phyloP scores from a whole-genome alignment of 345 rosid species.

The Eucalyptus cloeziana region DNA sequence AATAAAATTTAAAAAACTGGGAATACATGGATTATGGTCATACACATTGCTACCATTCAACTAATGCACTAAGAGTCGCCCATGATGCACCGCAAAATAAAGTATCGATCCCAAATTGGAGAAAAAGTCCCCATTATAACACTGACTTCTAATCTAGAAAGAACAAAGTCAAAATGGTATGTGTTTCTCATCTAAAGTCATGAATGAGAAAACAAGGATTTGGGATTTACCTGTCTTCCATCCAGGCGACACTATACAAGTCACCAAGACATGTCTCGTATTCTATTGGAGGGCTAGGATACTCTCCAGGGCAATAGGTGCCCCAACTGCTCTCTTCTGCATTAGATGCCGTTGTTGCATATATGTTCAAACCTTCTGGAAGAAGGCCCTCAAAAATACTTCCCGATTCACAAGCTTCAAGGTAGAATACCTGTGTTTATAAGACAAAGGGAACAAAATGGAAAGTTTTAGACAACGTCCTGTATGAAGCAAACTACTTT shows the following conservation, averaged over 20 bases:
- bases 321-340: conserved; percentile 98
- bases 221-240: conserved; percentile 82
- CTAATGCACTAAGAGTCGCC: not conserved
- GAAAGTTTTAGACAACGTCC: not conserved
- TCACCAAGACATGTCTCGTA: conserved; percentile 97
- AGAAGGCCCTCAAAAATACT: conserved; percentile 99
- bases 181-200: not conserved
- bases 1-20: not conserved
- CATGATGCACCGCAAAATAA: not conserved
- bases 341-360: conserved; percentile 92
- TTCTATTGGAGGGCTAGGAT: conserved; percentile 83
- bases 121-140: not conserved
- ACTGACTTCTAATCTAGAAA: not conserved
- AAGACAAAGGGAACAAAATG: not conserved
- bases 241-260: conserved; percentile 95
- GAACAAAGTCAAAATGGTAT: not conserved
- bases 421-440: conserved; percentile 70
- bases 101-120: not conserved
- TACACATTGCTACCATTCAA: not conserved
- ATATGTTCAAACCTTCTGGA: conserved; percentile 78
- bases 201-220: not conserved
- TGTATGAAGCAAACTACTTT: not conserved
- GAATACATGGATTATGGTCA: not conserved
- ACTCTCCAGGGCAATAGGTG: conserved; percentile 93
- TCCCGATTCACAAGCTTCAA: conserved; percentile 99